Percentiles rank a stretch among this genome's conserved stretches.
Evolutionary conservation across 1,284 basidiomycete genomes (phyloP).

Genomic region (Puccinia polysora): DNA sequence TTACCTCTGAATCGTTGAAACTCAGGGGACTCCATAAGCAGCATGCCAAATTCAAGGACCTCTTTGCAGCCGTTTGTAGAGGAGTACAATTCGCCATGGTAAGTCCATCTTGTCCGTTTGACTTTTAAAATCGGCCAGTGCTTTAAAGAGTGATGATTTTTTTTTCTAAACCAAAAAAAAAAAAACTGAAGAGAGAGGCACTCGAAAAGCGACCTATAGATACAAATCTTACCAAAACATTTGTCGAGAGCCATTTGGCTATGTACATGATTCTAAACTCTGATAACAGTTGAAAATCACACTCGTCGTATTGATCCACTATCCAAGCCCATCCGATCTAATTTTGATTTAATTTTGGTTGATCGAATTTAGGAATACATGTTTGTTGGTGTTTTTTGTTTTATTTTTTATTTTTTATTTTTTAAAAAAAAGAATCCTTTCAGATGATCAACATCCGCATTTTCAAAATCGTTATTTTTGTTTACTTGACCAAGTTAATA

Average conservation of each 20-base stretch:
- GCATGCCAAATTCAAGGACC: conserved; percentile 33
- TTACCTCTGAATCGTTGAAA: conserved; percentile 17
- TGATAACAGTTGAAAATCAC: not conserved
- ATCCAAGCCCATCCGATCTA: not conserved
- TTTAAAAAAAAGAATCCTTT: too few species aligned
- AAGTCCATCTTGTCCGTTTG: not conserved
- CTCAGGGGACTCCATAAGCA: conserved; percentile 30
- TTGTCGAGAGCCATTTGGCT: conserved; percentile 39
- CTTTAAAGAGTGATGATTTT: not conserved
- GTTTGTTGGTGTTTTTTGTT: too few species aligned
- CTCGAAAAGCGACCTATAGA: conserved; percentile 25
- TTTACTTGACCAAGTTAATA: too few species aligned
- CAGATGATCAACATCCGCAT: too few species aligned
- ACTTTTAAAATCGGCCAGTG: not conserved
- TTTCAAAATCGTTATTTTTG: too few species aligned
- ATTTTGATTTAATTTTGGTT: too few species aligned
- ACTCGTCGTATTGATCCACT: not conserved
- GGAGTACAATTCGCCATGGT: conserved; percentile 43
- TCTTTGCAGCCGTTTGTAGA: conserved; percentile 37
- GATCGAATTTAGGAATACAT: too few species aligned
- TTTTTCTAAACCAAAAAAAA: not conserved
- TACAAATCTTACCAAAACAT: conserved; percentile 25
- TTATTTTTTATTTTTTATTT: too few species aligned
- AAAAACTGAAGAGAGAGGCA: conserved; percentile 28
- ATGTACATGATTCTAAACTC: conserved; percentile 37